Conservation (phyloP, 1,139 yeast genomes). For the Pichiaceae sp. region DNA sequence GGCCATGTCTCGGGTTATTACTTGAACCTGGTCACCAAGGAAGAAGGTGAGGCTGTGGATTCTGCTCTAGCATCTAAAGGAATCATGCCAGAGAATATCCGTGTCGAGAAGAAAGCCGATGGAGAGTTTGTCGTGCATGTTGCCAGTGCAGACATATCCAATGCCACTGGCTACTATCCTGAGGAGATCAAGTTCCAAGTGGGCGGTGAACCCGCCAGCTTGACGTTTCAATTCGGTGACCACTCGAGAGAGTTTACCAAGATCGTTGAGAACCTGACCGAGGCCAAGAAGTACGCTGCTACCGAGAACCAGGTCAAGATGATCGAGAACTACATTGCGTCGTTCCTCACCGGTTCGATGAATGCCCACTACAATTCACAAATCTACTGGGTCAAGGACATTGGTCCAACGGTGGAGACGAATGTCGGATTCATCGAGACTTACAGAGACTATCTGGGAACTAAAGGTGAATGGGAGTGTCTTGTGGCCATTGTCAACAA, state of each 20-base stretch:
- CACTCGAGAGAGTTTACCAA: slow-evolving; percentile 54
- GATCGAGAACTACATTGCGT: slow-evolving; percentile 56
- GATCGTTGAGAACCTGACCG: slow-evolving; percentile 46
- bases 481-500: slow-evolving; percentile 87
- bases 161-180: slow-evolving; percentile 37
- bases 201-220: slow-evolving; percentile 26
- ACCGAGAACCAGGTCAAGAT: slow-evolving; percentile 63
- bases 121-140: slow-evolving; percentile 45
- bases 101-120: slow-evolving; percentile 47
- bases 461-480: slow-evolving; percentile 92
- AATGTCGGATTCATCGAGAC: slow-evolving; percentile 89
- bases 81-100: slow-evolving; percentile 76
- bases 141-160: slow-evolving; percentile 45
- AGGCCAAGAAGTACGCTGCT: slow-evolving; percentile 59
- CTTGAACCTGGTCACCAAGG: slow-evolving; percentile 40
- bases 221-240: slow-evolving; percentile 68
- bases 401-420: slow-evolving; percentile 76
- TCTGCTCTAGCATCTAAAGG: slow-evolving; percentile 50
- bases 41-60: slow-evolving; percentile 61
- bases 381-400: slow-evolving; percentile 79
- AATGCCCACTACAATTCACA: slow-evolving; percentile 81
- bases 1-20: slow-evolving; percentile 76
- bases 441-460: slow-evolving; percentile 86
- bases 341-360: slow-evolving; percentile 78
- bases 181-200: slow-evolving; percentile 26